Percentiles rank a stretch among this genome's conserved stretches.
These are phyloP conservation scores for Drechslerella coelobrocha DNA, from an alignment of 2,329 filamentous ascomycete species.

Conservation along the genomic window DNA sequence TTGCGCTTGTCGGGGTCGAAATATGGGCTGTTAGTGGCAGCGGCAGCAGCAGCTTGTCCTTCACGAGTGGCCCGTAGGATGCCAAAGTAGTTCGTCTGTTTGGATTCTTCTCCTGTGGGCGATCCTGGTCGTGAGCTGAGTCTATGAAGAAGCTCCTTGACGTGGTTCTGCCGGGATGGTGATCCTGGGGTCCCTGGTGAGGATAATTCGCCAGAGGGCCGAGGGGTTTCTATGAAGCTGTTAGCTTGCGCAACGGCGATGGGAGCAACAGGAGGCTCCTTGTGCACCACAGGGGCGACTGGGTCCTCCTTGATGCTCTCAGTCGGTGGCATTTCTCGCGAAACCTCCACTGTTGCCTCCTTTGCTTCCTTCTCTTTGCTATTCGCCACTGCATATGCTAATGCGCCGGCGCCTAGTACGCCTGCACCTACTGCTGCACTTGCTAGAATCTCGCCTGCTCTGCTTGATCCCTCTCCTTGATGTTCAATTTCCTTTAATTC, in stretches of 20 bases:
- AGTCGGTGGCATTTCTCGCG: slow-evolving; percentile 16
- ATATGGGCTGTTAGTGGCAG: slow-evolving; percentile 11
- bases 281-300: not conserved
- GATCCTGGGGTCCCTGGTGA: slow-evolving; percentile 37
- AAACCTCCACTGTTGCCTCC: slow-evolving; percentile 25
- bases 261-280: slow-evolving; percentile 20
- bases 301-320: slow-evolving; percentile 20
- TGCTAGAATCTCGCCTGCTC: slow-evolving; percentile 23
- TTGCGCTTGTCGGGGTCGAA: slow-evolving; percentile 47
- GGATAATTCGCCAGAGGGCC: slow-evolving; percentile 25
- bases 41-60: slow-evolving; percentile 7
- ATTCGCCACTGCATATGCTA: slow-evolving; percentile 35
- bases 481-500: slow-evolving; percentile 24
- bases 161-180: slow-evolving; percentile 37
- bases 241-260: slow-evolving; percentile 30
- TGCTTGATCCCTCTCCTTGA: slow-evolving; percentile 18
- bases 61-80: slow-evolving; percentile 34
- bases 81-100: slow-evolving; percentile 33
- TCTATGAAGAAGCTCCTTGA: slow-evolving; percentile 41
- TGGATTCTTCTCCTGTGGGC: slow-evolving; percentile 37
- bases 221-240: slow-evolving; percentile 25
- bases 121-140: slow-evolving; percentile 45
- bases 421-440: slow-evolving; percentile 41
- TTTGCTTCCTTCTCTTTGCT: slow-evolving; percentile 13
- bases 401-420: slow-evolving; percentile 28